Evolutionary conservation across 768 basidiomycete species (phyloP), one percentile per base, ranked within the genome.

Genomic region (Calocybe gangraenosa): DNA sequence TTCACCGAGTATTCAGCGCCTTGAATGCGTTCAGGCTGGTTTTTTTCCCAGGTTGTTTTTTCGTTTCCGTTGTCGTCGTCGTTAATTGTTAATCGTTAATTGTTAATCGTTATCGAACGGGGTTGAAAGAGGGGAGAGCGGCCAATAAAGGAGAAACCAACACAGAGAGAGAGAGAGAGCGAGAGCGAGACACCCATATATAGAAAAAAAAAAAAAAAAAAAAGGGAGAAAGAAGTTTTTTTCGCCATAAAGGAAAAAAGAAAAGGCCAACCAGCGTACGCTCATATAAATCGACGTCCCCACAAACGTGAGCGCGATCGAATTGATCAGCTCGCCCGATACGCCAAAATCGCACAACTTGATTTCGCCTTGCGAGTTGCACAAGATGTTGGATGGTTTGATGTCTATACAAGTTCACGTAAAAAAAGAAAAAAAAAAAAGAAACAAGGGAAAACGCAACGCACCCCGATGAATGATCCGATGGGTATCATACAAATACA

Each of bases 301-400:
- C 21, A 98, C 96, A 61, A 98, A 99, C 0, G 96, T 98, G 66
- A 98, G 92, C 17, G 96, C 96, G 52, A 98, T 95, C 2, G 92
- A 94, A 70, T 98, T 96, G 69, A 98, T 95, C 55, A 99, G 79
- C 63, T 99, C 96, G 20, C 96, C 96, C 0, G 94, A 97, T 4
- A 99, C 96, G 31, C 95, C 96, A 61, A 98, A 98, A 65, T 99
- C 96, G 60, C 95, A 97, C 31, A 99, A 93, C 70, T 99, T 99
- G 76, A 98, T 93, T 53, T 96, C 84, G 15, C 96, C 96, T 31
- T 74, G 72, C 2, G 95, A 96, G 61, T 97, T 98, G 68, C 78
- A 92, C 30, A 98, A 74, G 49, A 99, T 95, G 61, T 98, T 99
- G 7, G 93, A 96, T 14, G 96, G 96, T 66, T 99, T 99, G 75